These are phyloP conservation scores for Ogataea zsoltii DNA, from an alignment of 805 yeast genomes.

Conservation along the genomic window DNA sequence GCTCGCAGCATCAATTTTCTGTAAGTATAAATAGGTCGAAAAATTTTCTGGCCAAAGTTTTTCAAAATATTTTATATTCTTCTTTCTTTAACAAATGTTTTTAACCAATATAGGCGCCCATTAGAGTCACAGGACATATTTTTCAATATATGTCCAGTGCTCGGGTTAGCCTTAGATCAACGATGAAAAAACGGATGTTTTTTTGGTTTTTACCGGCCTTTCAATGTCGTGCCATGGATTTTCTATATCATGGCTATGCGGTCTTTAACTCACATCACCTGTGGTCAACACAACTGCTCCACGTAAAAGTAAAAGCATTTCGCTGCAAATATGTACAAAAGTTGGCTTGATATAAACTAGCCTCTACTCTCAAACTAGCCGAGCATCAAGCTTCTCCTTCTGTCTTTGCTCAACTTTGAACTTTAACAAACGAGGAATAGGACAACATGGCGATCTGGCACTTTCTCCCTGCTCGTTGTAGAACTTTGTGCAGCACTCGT, in stretches of 20 bases:
- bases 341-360: neutral
- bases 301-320: too few relatives aligned
- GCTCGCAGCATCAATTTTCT: too few relatives aligned
- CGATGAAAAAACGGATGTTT: conserved; percentile 23
- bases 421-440: conserved; percentile 60
- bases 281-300: too few relatives aligned
- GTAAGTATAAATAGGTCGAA: conserved; percentile 3
- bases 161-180: conserved; percentile 90
- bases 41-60: conserved; percentile 7
- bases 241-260: conserved; percentile 58
- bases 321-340: neutral
- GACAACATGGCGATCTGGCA: conserved; percentile 75
- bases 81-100: conserved; percentile 26
- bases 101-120: conserved; percentile 69
- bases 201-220: conserved; percentile 49
- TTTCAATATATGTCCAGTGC: conserved; percentile 67
- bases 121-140: conserved; percentile 67
- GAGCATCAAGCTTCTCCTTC: conserved; percentile 59
- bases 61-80: conserved; percentile 16
- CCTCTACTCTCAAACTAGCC: conserved; percentile 27
- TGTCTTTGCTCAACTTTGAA: conserved; percentile 67
- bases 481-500: conserved; percentile 70
- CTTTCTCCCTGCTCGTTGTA: conserved; percentile 61
- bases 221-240: conserved; percentile 53
- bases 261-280: conserved; percentile 66